Percentiles rank a stretch among this genome's conserved stretches.
Conservation (phyloP, 257 asterid genomes). For the Capsicum pubescens region DNA sequence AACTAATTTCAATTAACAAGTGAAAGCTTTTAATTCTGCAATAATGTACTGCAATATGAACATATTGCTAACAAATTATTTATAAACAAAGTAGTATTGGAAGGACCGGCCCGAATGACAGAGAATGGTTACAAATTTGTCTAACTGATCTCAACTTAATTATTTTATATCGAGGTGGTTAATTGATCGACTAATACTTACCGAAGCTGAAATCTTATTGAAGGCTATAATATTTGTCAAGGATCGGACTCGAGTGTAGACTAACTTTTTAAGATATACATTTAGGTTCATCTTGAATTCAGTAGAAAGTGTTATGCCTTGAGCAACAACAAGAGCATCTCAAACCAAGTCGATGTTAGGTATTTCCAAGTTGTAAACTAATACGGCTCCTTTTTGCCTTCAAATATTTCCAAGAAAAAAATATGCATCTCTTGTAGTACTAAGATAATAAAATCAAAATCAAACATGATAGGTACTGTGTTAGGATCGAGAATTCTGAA, state of each 20-base stretch:
- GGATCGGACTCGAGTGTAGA: constrained; percentile 47
- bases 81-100: background rate
- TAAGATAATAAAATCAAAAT: background rate
- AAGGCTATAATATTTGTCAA: constrained; percentile 50
- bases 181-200: background rate
- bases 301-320: constrained; percentile 27
- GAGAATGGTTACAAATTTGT: background rate
- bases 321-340: background rate
- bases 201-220: constrained; percentile 30
- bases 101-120: background rate
- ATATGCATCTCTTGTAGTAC: background rate
- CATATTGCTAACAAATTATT: too few relatives aligned
- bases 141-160: background rate
- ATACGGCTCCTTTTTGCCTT: constrained; percentile 51
- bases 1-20: background rate
- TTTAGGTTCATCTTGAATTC: constrained; percentile 53
- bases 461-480: too few relatives aligned
- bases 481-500: too few relatives aligned
- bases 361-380: constrained; percentile 45
- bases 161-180: background rate
- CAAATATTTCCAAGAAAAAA: background rate
- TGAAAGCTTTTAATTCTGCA: background rate
- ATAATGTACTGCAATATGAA: background rate
- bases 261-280: constrained; percentile 42
- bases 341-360: constrained; percentile 25